A percentile compares a stretch with the other conserved stretches of the same genome.
phyloP scores from a whole-genome alignment of 257 asterid species.

The Nicotiana obtusifolia region DNA sequence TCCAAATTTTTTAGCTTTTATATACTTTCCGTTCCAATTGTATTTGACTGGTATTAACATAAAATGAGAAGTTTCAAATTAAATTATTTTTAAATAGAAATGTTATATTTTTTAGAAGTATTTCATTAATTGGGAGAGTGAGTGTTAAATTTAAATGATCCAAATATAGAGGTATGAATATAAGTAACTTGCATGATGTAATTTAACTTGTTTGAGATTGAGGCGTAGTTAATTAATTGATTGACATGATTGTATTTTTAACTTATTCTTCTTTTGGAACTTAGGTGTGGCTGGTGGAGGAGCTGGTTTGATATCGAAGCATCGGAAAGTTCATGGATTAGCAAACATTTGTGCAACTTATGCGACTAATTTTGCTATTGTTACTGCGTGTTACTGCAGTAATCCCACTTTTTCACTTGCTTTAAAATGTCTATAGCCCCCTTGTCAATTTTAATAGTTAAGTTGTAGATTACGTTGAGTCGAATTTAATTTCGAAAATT shows the following conservation, averaged over 20 bases:
- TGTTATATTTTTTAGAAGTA: no score
- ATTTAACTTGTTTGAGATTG: not conserved
- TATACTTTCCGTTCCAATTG: no score
- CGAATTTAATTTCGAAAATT: not conserved
- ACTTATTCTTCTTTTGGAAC: not conserved
- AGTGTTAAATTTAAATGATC: not conserved
- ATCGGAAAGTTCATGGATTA: constrained; percentile 57
- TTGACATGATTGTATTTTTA: not conserved
- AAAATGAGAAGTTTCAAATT: no score
- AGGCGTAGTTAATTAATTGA: not conserved
- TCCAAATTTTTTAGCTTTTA: constrained; percentile 71
- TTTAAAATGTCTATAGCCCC: not conserved
- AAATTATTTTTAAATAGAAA: no score
- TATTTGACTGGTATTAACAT: no score
- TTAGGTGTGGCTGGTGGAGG: constrained; percentile 84
- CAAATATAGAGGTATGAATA: not conserved
- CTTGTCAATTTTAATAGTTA: no score
- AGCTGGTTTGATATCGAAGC: constrained; percentile 67
- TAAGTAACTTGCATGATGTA: not conserved
- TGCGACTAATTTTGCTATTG: constrained; percentile 82
- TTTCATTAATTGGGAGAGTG: no score
- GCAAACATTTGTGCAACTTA: constrained; percentile 56
- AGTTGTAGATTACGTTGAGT: not conserved
- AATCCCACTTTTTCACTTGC: not conserved
- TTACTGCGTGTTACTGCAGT: constrained; percentile 91